A percentile compares a stretch with the other conserved stretches of the same genome.
phyloP scores from a whole-genome alignment of 441 rosid species.

The Syzygium syzygioides region DNA sequence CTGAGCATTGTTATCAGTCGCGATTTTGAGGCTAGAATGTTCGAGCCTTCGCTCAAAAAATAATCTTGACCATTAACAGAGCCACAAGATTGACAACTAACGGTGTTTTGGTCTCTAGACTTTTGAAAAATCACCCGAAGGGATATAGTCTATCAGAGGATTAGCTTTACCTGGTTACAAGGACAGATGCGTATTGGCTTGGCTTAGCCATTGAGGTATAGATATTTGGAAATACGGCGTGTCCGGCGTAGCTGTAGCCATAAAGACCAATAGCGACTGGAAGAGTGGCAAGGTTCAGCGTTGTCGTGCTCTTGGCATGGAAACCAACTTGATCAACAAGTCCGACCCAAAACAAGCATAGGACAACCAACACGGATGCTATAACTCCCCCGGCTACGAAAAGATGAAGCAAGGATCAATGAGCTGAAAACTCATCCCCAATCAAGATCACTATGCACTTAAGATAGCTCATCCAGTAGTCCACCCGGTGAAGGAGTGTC shows the following conservation, averaged over 20 bases:
- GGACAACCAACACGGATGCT: constrained; percentile 67
- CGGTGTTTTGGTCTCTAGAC: neutral
- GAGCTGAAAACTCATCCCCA: neutral
- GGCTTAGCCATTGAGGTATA: constrained; percentile 87
- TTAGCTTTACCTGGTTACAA: constrained; percentile 47
- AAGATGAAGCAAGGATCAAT: neutral
- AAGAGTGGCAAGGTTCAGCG: constrained; percentile 56
- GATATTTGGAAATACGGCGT: constrained; percentile 91
- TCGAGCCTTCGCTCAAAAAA: neutral
- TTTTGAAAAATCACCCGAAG: neutral
- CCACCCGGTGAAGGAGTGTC: neutral
- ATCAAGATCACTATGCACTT: neutral
- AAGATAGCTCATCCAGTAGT: neutral
- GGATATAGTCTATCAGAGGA: neutral
- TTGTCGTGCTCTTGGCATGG: constrained; percentile 44
- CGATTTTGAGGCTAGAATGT: neutral
- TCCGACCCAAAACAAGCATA: constrained; percentile 88
- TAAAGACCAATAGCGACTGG: constrained; percentile 94
- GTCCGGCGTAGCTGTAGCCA: constrained; percentile 92
- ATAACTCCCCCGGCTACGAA: constrained; percentile 88
- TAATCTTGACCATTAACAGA: neutral
- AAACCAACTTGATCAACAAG: constrained; percentile 59
- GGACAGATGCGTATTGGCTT: constrained; percentile 58
- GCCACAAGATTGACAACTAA: neutral
- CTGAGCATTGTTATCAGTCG: neutral